Conservation (phyloP, 345 rosid genomes). For the Gossypium ekmanianum region DNA sequence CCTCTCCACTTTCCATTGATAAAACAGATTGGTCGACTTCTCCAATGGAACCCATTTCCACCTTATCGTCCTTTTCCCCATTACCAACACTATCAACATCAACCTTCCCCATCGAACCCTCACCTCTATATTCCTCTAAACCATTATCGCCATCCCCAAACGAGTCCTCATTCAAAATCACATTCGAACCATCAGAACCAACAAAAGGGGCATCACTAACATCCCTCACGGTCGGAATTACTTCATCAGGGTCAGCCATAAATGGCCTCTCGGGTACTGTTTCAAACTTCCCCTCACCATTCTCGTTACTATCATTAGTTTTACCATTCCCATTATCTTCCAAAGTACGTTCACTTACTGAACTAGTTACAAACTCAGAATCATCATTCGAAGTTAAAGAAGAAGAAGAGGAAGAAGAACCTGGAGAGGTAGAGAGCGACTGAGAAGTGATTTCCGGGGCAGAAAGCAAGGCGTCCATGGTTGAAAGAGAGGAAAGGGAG, state of each 20-base stretch:
- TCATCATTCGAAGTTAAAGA: slow-evolving; percentile 6
- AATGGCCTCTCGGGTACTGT: slow-evolving; percentile 26
- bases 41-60: slow-evolving; percentile 14
- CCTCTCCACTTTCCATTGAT: neutral
- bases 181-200: slow-evolving; percentile 12
- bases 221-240: slow-evolving; percentile 10
- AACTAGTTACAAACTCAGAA: slow-evolving; percentile 22
- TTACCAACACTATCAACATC: slow-evolving; percentile 30
- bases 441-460: slow-evolving; percentile 31
- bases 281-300: slow-evolving; percentile 50
- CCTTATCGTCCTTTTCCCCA: slow-evolving; percentile 30
- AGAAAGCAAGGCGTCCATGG: slow-evolving; percentile 48
- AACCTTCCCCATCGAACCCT: slow-evolving; percentile 22
- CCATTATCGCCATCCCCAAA: slow-evolving; percentile 21
- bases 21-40: slow-evolving; percentile 1
- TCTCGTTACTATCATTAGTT: slow-evolving; percentile 29
- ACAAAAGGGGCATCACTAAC: slow-evolving; percentile 19
- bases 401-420: slow-evolving; percentile 29
- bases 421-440: slow-evolving; percentile 37
- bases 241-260: slow-evolving; percentile 23
- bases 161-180: slow-evolving; percentile 23
- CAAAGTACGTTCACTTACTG: slow-evolving; percentile 11
- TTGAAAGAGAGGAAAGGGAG: neutral
- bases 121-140: slow-evolving; percentile 19
- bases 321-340: slow-evolving; percentile 20